A percentile compares a stretch with the other conserved stretches of the same genome.
phyloP scores from a whole-genome alignment of 257 asterid species.

The Solanum medicagineum region DNA sequence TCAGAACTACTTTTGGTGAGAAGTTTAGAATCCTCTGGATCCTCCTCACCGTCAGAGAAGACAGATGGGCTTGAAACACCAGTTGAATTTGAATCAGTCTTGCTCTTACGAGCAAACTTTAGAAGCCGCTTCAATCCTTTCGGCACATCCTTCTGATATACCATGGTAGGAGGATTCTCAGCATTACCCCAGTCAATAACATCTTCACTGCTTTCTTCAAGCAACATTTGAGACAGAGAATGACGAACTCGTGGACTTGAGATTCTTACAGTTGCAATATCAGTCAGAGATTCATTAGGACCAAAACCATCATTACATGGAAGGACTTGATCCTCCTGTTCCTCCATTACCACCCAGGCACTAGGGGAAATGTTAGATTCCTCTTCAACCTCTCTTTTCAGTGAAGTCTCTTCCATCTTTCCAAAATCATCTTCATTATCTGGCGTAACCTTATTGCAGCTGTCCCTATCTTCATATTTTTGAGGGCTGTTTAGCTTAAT shows the following conservation, averaged over 20 bases:
- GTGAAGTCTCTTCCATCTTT: constrained; percentile 20
- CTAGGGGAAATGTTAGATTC: constrained; percentile 72
- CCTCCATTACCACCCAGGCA: constrained; percentile 94
- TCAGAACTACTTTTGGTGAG: constrained; percentile 44
- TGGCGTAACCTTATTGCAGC: constrained; percentile 18
- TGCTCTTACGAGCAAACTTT: constrained; percentile 93
- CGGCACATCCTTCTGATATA: constrained; percentile 75
- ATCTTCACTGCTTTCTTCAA: constrained; percentile 88
- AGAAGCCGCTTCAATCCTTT: constrained; percentile 92
- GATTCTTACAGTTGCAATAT: constrained; percentile 29
- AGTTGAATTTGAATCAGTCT: constrained; percentile 51
- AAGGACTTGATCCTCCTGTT: constrained; percentile 39
- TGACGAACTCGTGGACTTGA: constrained; percentile 89
- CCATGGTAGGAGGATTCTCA: constrained; percentile 70
- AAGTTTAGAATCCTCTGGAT: constrained; percentile 56
- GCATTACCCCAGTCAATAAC: constrained; percentile 84
- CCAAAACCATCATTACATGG: constrained; percentile 16
- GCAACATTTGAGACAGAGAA: constrained; percentile 97
- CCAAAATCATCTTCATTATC: constrained; percentile 4
- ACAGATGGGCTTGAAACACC: constrained; percentile 81
- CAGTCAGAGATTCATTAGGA: constrained; percentile 29
- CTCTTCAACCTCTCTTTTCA: constrained; percentile 36
- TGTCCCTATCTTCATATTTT: constrained; percentile 32
- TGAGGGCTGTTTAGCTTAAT: constrained; percentile 21
- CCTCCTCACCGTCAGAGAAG: constrained; percentile 96